phyloP scores from a whole-genome alignment of 2,329 filamentous ascomycete genomes.

The Stachybotrys elegans region DNA sequence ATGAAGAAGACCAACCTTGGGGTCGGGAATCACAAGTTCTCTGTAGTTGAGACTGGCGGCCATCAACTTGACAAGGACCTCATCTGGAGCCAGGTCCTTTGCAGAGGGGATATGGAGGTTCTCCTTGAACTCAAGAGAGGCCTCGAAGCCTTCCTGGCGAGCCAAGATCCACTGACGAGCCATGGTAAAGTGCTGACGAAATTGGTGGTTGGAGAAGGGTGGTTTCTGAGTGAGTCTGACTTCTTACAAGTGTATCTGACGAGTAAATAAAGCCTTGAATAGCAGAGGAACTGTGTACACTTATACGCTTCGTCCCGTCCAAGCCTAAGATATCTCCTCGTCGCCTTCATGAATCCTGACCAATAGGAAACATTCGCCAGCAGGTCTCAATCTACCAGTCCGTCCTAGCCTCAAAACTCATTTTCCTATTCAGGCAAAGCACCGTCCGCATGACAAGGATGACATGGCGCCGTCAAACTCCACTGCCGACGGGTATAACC shows the following conservation, averaged over 20 bases:
- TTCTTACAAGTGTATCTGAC: background rate
- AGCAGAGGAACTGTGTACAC: background rate
- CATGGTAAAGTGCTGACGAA: slow-evolving; percentile 14
- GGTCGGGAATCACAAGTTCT: slow-evolving; percentile 37
- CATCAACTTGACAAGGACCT: slow-evolving; percentile 55
- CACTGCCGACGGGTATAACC: too few relatives aligned
- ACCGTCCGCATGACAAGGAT: too few relatives aligned
- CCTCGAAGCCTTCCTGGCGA: slow-evolving; percentile 27
- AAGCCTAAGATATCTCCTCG: background rate
- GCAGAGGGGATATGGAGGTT: slow-evolving; percentile 10
- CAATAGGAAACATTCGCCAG: background rate
- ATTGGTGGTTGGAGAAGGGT: background rate
- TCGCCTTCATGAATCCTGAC: background rate
- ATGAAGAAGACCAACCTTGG: slow-evolving; percentile 16
- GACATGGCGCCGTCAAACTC: too few relatives aligned
- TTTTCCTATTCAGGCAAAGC: slow-evolving; percentile 5
- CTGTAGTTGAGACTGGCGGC: slow-evolving; percentile 45
- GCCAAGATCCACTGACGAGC: slow-evolving; percentile 25
- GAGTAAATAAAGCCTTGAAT: background rate
- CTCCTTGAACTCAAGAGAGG: slow-evolving; percentile 25
- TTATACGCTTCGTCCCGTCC: background rate
- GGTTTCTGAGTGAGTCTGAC: background rate
- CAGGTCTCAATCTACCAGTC: too few relatives aligned
- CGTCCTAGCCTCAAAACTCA: slow-evolving; percentile 6
- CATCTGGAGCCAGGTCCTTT: slow-evolving; percentile 44